A percentile compares a stretch with the other conserved stretches of the same genome.
phyloP scores from a whole-genome alignment of 257 asterid species.

The Nicotiana paniculata region DNA sequence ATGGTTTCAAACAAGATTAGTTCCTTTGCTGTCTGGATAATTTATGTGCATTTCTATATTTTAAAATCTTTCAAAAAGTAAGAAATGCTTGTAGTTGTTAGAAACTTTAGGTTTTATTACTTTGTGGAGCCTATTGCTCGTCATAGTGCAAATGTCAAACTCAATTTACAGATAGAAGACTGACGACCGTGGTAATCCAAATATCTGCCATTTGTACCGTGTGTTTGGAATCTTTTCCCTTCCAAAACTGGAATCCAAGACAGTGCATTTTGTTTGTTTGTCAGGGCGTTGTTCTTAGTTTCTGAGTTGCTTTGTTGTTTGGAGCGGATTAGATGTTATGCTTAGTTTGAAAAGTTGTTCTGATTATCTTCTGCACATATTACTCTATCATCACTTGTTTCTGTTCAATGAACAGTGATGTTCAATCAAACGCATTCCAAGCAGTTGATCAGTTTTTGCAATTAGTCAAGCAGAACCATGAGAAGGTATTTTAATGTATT shows the following conservation, averaged over 20 bases:
- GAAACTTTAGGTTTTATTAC: background rate
- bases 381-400: background rate
- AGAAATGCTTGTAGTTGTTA: background rate
- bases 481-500: constrained; percentile 44
- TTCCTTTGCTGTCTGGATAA: background rate
- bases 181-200: background rate
- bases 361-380: background rate
- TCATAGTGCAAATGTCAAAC: background rate
- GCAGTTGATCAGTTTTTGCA: constrained; percentile 95
- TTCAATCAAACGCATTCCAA: constrained; percentile 85
- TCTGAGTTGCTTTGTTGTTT: background rate
- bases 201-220: background rate
- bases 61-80: background rate
- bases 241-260: background rate
- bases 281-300: background rate
- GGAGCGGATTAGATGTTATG: background rate
- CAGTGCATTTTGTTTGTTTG: background rate
- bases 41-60: background rate
- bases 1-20: background rate
- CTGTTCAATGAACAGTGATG: constrained; percentile 52
- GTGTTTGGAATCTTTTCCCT: background rate
- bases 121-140: background rate
- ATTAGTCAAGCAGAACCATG: constrained; percentile 61
- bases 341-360: background rate
- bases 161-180: background rate